Evolutionary conservation across 208 protist genomes (phyloP), one percentile per base, ranked within the genome.

Genomic region (Crithidia acanthocephali): DNA sequence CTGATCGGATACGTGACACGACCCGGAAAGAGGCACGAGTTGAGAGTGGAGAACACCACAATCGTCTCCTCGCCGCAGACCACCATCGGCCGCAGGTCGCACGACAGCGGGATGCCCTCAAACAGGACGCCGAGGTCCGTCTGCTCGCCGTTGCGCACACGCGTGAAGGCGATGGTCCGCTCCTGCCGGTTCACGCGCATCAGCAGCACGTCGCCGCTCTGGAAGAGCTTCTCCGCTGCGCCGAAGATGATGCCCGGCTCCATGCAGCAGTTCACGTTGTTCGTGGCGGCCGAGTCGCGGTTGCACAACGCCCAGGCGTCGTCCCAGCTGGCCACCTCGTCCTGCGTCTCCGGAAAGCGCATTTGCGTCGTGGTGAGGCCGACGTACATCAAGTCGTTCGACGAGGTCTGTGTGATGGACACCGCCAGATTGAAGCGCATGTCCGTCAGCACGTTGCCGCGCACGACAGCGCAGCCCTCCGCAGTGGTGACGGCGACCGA

Each of bases 271-370:
- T 94, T 93, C n/a, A 91, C 73, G 71, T 77, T 93, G 67, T 95
- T 97, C 16, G 87, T 91, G 16, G 78, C 57, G 9, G 44, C 72
- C 0, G 85, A 87, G 67, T 97, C 90, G 45, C 82, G 56, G 75
- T 72, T 91, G 80, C 90, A 97, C 32, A 97, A 77, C 16, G 86
- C 79, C 92, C 92, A 97, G 20, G 83, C 85, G 63, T 95, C 85
- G 53, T 85, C 74, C 81, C 87, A 93, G 50, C 44, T 65, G 22
- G 81, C 79, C 13, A 94, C 86, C 57, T 92, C 84, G 45, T 87
- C 79, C 50, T 71, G 74, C 15, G 65, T 79, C 10, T 90, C 78
- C 18, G 84, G 75, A 60, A 67, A 74, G 23, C 75, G 56, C 22
- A 79, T 77, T 23, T 80, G 81, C 56, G 87, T 84, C n/a, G 81